Base-by-base conservation (phyloP, 2,329 filamentous ascomycete species). In the Ascochyta pisi region DNA sequence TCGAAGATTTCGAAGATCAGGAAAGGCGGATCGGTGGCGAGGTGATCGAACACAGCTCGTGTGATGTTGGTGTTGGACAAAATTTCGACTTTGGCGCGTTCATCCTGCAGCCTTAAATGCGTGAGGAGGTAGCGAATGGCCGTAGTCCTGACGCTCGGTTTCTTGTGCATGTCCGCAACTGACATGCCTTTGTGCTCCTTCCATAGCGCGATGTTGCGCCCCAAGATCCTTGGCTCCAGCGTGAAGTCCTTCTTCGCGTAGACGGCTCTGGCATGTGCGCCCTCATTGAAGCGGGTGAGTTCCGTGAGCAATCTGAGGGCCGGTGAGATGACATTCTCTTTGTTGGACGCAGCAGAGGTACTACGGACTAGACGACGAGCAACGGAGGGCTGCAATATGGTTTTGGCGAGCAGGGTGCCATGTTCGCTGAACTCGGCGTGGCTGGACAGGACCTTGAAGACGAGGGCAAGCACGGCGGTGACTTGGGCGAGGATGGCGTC, bases 291-390 rank as follows among this genome's bases (percentile, higher is more conserved):
- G 50, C 83, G 87, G 15, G 91, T 86, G n/a, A 93, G 83, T 76
- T 99, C 94, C 47, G 89, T 90, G 57, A 99, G 83, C 47, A 99
- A 79, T 53, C 94, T 87, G 55, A 99, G 79, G 23, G 90, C 93
- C 0, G 95, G 94, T 3, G 92, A 95, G 58, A 97, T 93, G 55
- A 98, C 81, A 74, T 91, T 92, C 35, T 92, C 92, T 70, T 96
- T 96, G 43, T 86, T 84, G 74, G 92, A 93, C 23, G 90, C 88
- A 0, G 91, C 86, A 3, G 90, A 89, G 16, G 98, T 78, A 57
- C 91, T 92, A 57, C 88, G 87, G 29, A 91, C 87, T 23, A 98
- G 78, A 3, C 96, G 84, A 65, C 93, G 91, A 60, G 93, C 82
- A 64, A 96, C 91, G 24, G 88, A 85, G 61, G 89, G 89, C 67